Evolutionary conservation across 2,329 filamentous ascomycete genomes (phyloP).

Genomic region (Hypoxylon sp.): DNA sequence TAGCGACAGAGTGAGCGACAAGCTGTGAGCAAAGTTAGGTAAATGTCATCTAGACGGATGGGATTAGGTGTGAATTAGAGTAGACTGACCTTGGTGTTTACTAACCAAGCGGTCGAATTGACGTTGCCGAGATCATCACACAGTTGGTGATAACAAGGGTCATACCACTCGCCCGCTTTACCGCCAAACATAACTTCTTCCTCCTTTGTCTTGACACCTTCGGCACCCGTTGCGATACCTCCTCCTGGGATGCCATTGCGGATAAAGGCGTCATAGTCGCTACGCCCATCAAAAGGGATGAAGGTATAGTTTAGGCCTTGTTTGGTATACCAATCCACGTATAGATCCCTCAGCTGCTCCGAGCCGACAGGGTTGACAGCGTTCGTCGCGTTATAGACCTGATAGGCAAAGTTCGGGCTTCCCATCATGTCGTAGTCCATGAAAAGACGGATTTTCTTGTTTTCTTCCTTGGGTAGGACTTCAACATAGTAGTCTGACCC

Average conservation of each 20-base stretch:
- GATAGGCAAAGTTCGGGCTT: constrained; percentile 76
- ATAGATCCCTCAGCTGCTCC: constrained; percentile 76
- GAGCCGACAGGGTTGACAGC: constrained; percentile 78
- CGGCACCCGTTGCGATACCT: constrained; percentile 83
- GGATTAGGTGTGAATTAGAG: constrained; percentile 41
- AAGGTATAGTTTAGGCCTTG: constrained; percentile 76
- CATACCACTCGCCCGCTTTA: constrained; percentile 71
- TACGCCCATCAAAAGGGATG: constrained; percentile 83
- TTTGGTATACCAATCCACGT: constrained; percentile 75
- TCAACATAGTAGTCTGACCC: constrained; percentile 74
- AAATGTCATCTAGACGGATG: background rate
- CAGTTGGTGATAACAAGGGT: constrained; percentile 73
- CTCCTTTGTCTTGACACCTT: constrained; percentile 79
- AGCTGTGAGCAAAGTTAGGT: constrained; percentile 58
- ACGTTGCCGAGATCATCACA: constrained; percentile 72
- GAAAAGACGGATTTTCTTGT: constrained; percentile 73
- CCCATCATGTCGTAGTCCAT: constrained; percentile 81
- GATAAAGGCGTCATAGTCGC: constrained; percentile 85
- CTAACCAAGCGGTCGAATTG: constrained; percentile 71
- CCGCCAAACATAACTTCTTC: constrained; percentile 80
- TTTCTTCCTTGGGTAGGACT: constrained; percentile 69
- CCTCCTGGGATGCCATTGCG: constrained; percentile 79
- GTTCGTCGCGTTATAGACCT: constrained; percentile 81
- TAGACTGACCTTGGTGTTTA: constrained; percentile 69
- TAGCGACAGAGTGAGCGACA: constrained; percentile 81